Evolutionary conservation across 2,329 filamentous ascomycete species (phyloP), one percentile per base, ranked within the genome.

Genomic region (Alternaria longipes): DNA sequence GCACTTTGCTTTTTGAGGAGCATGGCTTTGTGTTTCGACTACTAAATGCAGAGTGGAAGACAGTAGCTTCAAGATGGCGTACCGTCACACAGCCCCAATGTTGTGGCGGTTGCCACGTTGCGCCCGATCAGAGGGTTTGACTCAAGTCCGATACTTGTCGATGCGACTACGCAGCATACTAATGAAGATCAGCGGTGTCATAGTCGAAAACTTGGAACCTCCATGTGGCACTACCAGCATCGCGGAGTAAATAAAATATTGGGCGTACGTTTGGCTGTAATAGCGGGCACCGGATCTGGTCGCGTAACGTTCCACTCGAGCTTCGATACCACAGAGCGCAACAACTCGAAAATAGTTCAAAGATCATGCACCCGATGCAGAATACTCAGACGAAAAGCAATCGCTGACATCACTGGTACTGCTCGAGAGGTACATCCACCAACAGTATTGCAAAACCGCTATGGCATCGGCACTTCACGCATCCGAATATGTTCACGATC

Each of bases 81-180:
- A 58, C 22, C 24, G 60, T 64, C 16, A 30, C 36, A 66, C 66
- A 50, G n/a, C 28, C 28, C 28, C 52, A 49, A 55, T 57, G 62
- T 51, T 56, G 56, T 62, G 56, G 26, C 12, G 45, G n/a, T 38
- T 56, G 63, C 67, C 66, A 71, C 66, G 64, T 69, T 66, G 66
- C 49, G 49, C 44, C 54, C 34, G 36, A 52, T 30, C 50, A 44
- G 50, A 44, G 52, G 36, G 38, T n/a, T 51, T 36, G 44, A 26
- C 38, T 54, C 28, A 28, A 18, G 28, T 44, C 28, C 34, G 22
- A 7, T 50, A 28, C 26, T 32, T 58, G 28, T 54, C 30, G 22
- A 38, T 16, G 8, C 42, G 40, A 28, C 36, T 36, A 34, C 34
- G 22, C 12, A 36, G 26, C 55, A 52, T 45, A 54, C 44, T 28